Evolutionary conservation across 2,329 filamentous ascomycete genomes (phyloP).

Genomic region (Reticulascus tulasneorum): DNA sequence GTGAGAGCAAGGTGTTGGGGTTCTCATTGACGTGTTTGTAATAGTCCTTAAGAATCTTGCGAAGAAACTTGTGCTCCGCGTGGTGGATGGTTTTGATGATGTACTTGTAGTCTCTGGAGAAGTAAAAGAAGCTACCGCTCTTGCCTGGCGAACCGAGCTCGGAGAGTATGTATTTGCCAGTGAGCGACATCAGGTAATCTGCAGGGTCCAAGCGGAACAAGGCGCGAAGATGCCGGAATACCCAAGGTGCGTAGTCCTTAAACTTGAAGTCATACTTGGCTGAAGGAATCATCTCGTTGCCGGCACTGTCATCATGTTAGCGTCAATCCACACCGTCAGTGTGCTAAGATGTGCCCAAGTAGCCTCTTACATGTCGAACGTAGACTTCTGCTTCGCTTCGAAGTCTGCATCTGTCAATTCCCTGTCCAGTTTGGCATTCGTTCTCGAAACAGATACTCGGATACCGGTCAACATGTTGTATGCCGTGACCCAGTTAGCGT

Average conservation of each 20-base stretch:
- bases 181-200: conserved; percentile 96
- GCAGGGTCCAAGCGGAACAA: conserved; percentile 91
- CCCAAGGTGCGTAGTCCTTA: conserved; percentile 99
- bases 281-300: conserved; percentile 94
- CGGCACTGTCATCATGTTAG: conserved; percentile 59
- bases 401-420: conserved; percentile 90
- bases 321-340: conserved; percentile 5
- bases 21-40: conserved; percentile 90
- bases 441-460: conserved; percentile 91
- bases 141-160: conserved; percentile 96
- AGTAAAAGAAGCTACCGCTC: conserved; percentile 99
- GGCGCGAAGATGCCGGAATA: conserved; percentile 85
- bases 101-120: conserved; percentile 98
- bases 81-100: conserved; percentile 99
- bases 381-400: conserved; percentile 92
- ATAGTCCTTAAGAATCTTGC: conserved; percentile 84
- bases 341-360: conserved; percentile 18
- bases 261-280: conserved; percentile 99
- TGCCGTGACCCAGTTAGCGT: conserved; percentile 94
- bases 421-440: conserved; percentile 93
- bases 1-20: conserved; percentile 92
- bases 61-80: conserved; percentile 81
- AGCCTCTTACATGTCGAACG: conserved; percentile 96
- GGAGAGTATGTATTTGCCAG: conserved; percentile 96
- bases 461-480: conserved; percentile 99